Evolutionary conservation across 2,329 filamentous ascomycete genomes (phyloP).

Genomic region (Endocalyx cinctus): DNA sequence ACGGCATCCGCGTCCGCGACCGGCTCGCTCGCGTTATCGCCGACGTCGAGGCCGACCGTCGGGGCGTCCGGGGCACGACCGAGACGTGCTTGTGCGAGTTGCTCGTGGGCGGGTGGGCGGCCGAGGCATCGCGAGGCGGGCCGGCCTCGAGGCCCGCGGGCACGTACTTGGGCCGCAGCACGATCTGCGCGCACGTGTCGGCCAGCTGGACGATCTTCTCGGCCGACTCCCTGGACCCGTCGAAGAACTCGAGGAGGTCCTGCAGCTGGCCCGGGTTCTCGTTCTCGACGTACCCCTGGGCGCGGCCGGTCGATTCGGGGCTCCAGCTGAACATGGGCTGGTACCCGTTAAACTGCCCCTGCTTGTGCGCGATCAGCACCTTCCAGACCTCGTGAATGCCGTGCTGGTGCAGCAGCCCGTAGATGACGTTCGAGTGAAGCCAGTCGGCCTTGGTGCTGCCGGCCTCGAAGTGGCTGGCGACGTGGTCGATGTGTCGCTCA

Average conservation of each 20-base stretch:
- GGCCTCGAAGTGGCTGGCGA: slow-evolving; percentile 62
- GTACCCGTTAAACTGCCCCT: slow-evolving; percentile 40
- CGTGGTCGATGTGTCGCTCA: slow-evolving; percentile 64
- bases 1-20: slow-evolving; percentile 10
- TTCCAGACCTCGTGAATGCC: slow-evolving; percentile 60
- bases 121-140: no score
- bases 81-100: slow-evolving; percentile 15
- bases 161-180: slow-evolving; percentile 23
- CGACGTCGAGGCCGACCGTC: slow-evolving; percentile 21
- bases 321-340: slow-evolving; percentile 59
- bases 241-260: slow-evolving; percentile 62
- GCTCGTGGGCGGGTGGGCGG: slow-evolving; percentile 8
- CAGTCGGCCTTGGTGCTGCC: slow-evolving; percentile 60
- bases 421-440: slow-evolving; percentile 66
- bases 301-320: slow-evolving; percentile 49
- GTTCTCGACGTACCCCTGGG: slow-evolving; percentile 56
- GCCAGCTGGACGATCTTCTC: slow-evolving; percentile 54
- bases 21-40: slow-evolving; percentile 14
- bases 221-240: slow-evolving; percentile 51
- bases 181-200: slow-evolving; percentile 33
- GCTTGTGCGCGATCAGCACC: slow-evolving; percentile 42
- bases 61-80: slow-evolving; percentile 13
- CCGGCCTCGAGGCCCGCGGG: slow-evolving; percentile 9
- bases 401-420: slow-evolving; percentile 62
- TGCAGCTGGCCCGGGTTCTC: slow-evolving; percentile 60